Conservation (phyloP, 2,329 filamentous ascomycete genomes). For the Plectosphaerella plurivora region DNA sequence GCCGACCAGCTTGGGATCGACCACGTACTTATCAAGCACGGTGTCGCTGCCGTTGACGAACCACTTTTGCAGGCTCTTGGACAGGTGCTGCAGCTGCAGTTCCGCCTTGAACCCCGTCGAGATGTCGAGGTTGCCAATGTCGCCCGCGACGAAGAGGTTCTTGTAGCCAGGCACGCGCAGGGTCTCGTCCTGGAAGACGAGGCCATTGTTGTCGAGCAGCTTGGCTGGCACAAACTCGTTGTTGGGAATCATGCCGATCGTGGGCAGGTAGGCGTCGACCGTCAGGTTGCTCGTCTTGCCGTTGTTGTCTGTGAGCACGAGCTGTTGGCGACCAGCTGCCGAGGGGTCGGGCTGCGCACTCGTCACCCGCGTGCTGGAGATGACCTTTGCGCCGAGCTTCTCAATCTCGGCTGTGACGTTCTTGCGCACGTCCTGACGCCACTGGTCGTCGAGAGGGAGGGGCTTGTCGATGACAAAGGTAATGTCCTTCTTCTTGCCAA, state of each 20-base stretch:
- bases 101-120: slow-evolving; percentile 25
- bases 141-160: slow-evolving; percentile 41
- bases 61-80: slow-evolving; percentile 27
- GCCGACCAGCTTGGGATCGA: slow-evolving; percentile 24
- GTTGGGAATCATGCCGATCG: slow-evolving; percentile 41
- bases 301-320: slow-evolving; percentile 27
- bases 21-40: slow-evolving; percentile 7
- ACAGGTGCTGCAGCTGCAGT: slow-evolving; percentile 25
- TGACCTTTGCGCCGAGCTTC: slow-evolving; percentile 36
- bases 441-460: slow-evolving; percentile 30
- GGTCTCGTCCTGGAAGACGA: slow-evolving; percentile 29
- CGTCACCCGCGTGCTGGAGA: slow-evolving; percentile 33
- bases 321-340: slow-evolving; percentile 20
- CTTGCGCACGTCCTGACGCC: slow-evolving; percentile 32
- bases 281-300: slow-evolving; percentile 31
- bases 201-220: slow-evolving; percentile 27
- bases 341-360: slow-evolving; percentile 6
- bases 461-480: slow-evolving; percentile 34
- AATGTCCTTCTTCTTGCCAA: slow-evolving; percentile 40
- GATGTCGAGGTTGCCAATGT: slow-evolving; percentile 35
- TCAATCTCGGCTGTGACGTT: slow-evolving; percentile 32
- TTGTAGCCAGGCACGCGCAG: slow-evolving; percentile 28
- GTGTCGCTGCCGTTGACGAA: slow-evolving; percentile 20
- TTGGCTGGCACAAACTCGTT: slow-evolving; percentile 33
- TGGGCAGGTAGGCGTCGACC: slow-evolving; percentile 41